A percentile compares a stretch with the other conserved stretches of the same genome.
Evolutionary conservation across 306 rosid genomes (phyloP).

Genomic region (Sicyos baderoa): DNA sequence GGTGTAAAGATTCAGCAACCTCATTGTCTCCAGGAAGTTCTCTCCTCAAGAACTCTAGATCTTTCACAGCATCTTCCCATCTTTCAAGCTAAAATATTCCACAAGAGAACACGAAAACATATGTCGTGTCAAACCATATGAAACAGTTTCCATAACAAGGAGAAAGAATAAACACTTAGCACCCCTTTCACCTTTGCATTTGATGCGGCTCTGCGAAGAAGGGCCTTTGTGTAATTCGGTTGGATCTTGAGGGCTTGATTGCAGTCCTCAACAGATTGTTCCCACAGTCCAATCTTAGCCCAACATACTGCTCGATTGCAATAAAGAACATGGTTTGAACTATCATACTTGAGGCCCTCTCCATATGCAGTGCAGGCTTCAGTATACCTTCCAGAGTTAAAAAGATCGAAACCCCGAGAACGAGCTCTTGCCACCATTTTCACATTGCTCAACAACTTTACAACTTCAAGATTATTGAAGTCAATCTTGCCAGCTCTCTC

Average conservation of each 20-base stretch:
- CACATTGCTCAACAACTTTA: conserved; percentile 47
- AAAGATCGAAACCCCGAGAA: conserved; percentile 63
- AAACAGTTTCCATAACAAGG: conserved; percentile 13
- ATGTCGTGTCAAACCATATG: conserved; percentile 7
- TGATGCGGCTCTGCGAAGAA: conserved; percentile 71
- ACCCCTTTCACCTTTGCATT: conserved; percentile 53
- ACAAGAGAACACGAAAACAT: conserved; percentile 1
- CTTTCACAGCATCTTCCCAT: conserved; percentile 80
- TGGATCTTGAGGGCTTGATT: conserved; percentile 70
- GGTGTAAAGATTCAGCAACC: conserved; percentile 60
- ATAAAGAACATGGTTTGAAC: conserved; percentile 52
- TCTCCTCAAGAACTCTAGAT: conserved; percentile 56
- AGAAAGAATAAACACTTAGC: background rate
- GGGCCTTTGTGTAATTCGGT: conserved; percentile 78
- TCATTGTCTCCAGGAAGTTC: conserved; percentile 68
- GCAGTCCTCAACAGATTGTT: conserved; percentile 76
- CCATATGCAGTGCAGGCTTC: conserved; percentile 90
- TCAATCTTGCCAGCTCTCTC: conserved; percentile 60
- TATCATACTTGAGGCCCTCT: conserved; percentile 76
- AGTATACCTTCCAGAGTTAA: conserved; percentile 54
- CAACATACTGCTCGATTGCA: conserved; percentile 92
- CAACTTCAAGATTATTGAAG: conserved; percentile 43
- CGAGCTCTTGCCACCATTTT: conserved; percentile 74
- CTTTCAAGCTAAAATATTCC: conserved; percentile 57
- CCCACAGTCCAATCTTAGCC: conserved; percentile 89